Conservation (phyloP, 306 rosid species). For the Cotoneaster glaucophyllus region DNA sequence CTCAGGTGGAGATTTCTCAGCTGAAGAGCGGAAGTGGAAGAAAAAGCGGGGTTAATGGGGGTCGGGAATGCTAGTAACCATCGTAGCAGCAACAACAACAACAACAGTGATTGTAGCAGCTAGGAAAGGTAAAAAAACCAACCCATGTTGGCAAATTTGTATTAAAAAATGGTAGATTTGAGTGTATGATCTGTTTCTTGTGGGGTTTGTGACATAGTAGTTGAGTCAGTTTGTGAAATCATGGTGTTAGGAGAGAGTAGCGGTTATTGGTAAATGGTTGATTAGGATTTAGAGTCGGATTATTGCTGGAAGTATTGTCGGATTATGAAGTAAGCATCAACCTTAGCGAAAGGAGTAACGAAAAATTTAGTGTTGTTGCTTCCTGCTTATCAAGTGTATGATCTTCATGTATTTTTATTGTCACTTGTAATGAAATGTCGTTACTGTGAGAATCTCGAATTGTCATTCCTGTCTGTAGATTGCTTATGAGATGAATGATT, state of each 20-base stretch:
- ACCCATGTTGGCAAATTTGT: conserved; percentile 3
- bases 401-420: neutral
- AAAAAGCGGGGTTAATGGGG: conserved; percentile 15
- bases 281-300: neutral
- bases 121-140: conserved; percentile 8
- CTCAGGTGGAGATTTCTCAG: conserved; percentile 88
- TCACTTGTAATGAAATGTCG: neutral
- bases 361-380: neutral
- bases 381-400: neutral
- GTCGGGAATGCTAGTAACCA: conserved; percentile 46
- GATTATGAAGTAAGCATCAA: neutral
- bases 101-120: conserved; percentile 62
- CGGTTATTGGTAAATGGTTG: conserved; percentile 4
- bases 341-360: neutral
- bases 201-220: neutral
- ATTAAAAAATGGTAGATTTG: neutral
- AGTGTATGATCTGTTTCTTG: neutral
- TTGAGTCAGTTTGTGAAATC: conserved; percentile 2
- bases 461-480: neutral
- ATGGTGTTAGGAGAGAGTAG: neutral
- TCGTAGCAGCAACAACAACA: conserved; percentile 38
- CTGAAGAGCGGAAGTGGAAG: conserved; percentile 56
- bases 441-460: neutral
- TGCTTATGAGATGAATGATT: neutral
- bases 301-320: neutral